Evolutionary conservation across 2,329 filamentous ascomycete genomes (phyloP).

Genomic region (Chaetomiaceae sp.): DNA sequence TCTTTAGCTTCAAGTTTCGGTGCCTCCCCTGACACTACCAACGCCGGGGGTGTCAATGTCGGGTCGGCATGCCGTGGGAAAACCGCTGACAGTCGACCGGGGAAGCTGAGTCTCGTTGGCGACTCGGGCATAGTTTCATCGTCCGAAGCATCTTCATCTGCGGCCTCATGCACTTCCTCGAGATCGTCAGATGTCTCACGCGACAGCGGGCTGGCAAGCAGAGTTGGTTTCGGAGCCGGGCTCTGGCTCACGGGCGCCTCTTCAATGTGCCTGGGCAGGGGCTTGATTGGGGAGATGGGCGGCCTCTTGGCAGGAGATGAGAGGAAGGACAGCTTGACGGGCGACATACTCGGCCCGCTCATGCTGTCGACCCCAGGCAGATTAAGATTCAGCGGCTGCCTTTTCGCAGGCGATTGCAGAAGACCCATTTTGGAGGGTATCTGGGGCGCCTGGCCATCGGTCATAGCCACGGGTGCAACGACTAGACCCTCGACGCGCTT

Average conservation of each 20-base stretch:
- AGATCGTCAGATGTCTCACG: neutral
- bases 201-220: slow-evolving; percentile 26
- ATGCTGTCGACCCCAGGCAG: slow-evolving; percentile 31
- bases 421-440: slow-evolving; percentile 40
- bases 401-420: slow-evolving; percentile 49
- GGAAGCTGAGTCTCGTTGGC: slow-evolving; percentile 31
- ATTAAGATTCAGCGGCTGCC: slow-evolving; percentile 44
- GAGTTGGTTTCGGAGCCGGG: slow-evolving; percentile 36
- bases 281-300: slow-evolving; percentile 23
- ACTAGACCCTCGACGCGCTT: slow-evolving; percentile 46
- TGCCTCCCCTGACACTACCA: slow-evolving; percentile 5
- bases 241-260: slow-evolving; percentile 21
- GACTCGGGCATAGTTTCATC: slow-evolving; percentile 24
- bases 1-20: neutral
- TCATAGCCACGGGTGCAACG: slow-evolving; percentile 26
- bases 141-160: slow-evolving; percentile 20
- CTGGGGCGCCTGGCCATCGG: slow-evolving; percentile 27
- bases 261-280: slow-evolving; percentile 18
- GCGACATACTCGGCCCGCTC: slow-evolving; percentile 33
- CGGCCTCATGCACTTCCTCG: neutral
- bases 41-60: slow-evolving; percentile 16
- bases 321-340: slow-evolving; percentile 45
- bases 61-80: slow-evolving; percentile 33
- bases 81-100: slow-evolving; percentile 37
- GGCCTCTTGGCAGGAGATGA: slow-evolving; percentile 38